phyloP scores from a whole-genome alignment of 2,329 filamentous ascomycete genomes.

The Huntiella decipiens region DNA sequence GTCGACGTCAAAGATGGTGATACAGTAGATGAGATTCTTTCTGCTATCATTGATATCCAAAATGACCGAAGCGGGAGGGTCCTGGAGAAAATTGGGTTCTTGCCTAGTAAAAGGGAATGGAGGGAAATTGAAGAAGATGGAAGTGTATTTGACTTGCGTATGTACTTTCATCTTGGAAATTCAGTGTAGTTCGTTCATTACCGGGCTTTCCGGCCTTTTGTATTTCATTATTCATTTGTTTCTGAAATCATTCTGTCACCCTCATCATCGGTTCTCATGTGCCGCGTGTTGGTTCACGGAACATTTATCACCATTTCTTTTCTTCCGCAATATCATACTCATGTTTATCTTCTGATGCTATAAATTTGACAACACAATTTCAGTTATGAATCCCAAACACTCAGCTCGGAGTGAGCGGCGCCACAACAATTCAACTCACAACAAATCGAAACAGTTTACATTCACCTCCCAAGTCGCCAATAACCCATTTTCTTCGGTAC shows the following conservation, averaged over 20 bases:
- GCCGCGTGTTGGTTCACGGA: not conserved
- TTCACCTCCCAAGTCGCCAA: slow-evolving; percentile 2
- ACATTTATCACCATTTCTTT: not conserved
- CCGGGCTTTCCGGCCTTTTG: not conserved
- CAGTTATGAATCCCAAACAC: not conserved
- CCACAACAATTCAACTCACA: not conserved
- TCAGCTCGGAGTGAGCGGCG: not conserved
- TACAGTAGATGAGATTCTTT: slow-evolving; percentile 22
- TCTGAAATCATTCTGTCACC: too few species aligned
- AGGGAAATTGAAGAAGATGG: not conserved
- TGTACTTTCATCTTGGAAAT: slow-evolving; percentile 7
- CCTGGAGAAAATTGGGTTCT: slow-evolving; percentile 36
- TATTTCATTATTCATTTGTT: too few species aligned
- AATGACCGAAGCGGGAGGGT: slow-evolving; percentile 38
- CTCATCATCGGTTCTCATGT: too few species aligned
- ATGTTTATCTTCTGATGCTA: not conserved
- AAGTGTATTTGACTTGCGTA: slow-evolving; percentile 3
- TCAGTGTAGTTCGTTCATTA: not conserved
- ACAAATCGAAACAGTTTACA: not conserved
- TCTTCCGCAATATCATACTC: not conserved
- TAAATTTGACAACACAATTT: not conserved
- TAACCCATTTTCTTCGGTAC: slow-evolving; percentile 1
- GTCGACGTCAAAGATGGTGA: slow-evolving; percentile 12
- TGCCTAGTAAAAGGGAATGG: slow-evolving; percentile 13
- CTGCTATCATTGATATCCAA: slow-evolving; percentile 26